Evolutionary conservation across 2,329 filamentous ascomycete genomes (phyloP).

Genomic region (Raffaelea albimanens): DNA sequence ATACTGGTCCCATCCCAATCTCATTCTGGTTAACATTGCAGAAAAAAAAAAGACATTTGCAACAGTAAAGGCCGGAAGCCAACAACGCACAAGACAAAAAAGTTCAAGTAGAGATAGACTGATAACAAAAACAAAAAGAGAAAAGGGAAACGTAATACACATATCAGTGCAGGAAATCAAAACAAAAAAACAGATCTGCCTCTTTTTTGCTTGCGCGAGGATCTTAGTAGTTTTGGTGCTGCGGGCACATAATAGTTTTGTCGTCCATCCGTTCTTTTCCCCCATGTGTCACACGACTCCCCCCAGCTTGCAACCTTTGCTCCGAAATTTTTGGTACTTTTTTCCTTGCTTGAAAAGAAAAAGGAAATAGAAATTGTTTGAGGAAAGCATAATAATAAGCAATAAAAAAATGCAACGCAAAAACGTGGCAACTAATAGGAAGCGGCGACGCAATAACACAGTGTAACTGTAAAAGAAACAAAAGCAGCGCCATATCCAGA

Average conservation of each 20-base stretch:
- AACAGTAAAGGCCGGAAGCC: too few relatives aligned
- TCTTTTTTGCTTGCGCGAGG: not conserved
- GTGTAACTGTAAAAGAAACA: not conserved
- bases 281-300: not conserved
- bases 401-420: not conserved
- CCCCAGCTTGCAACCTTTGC: not conserved
- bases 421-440: not conserved
- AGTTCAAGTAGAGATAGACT: too few relatives aligned
- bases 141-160: too few relatives aligned
- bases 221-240: not conserved
- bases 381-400: not conserved
- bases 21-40: too few relatives aligned
- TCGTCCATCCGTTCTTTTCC: not conserved
- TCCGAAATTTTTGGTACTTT: not conserved
- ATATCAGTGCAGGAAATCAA: too few relatives aligned
- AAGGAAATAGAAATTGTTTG: not conserved
- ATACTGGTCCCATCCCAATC: too few relatives aligned
- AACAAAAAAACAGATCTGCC: too few relatives aligned
- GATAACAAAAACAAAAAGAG: too few relatives aligned
- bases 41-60: too few relatives aligned
- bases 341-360: not conserved
- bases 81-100: too few relatives aligned
- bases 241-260: not conserved
- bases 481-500: conserved; percentile 3
- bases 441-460: not conserved